These are phyloP conservation scores for Aspergillus sclerotiicarbonarius DNA, from an alignment of 495 filamentous ascomycete genomes.

Conservation along the genomic window DNA sequence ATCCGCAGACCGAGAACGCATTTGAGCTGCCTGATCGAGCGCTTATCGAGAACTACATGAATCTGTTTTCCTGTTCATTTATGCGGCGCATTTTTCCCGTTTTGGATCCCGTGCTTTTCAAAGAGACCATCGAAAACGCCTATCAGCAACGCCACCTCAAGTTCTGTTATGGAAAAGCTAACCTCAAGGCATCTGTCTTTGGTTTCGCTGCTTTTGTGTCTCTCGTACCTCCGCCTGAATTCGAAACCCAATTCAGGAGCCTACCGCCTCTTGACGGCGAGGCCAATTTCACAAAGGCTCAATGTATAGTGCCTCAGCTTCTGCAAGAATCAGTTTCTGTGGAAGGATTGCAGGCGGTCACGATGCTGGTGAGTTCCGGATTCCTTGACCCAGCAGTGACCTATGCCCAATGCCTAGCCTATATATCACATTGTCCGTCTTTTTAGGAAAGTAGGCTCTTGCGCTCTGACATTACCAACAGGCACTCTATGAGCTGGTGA, in stretches of 20 bases:
- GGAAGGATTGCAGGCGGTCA: constrained; percentile 41
- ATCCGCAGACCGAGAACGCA: constrained; percentile 18
- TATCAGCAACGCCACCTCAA: constrained; percentile 27
- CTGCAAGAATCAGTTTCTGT: constrained; percentile 39
- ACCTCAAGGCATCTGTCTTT: constrained; percentile 42
- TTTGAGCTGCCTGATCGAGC: constrained; percentile 32
- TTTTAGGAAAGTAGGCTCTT: not conserved
- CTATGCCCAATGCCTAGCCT: too few species aligned
- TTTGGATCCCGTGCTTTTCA: constrained; percentile 40
- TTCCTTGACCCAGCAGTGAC: not conserved
- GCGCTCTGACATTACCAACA: constrained; percentile 13
- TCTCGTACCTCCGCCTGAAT: constrained; percentile 23
- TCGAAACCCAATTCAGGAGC: not conserved
- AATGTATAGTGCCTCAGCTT: constrained; percentile 39
- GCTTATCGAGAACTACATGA: constrained; percentile 22
- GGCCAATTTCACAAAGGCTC: constrained; percentile 32
- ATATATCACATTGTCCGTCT: not conserved
- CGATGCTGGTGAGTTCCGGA: constrained; percentile 42
- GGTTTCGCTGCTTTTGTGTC: constrained; percentile 42
- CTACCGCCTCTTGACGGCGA: constrained; percentile 34
- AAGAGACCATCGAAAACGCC: constrained; percentile 39
- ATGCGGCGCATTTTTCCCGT: constrained; percentile 46
- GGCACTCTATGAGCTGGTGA: constrained; percentile 43
- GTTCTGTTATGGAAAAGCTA: constrained; percentile 20
- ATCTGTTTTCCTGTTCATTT: constrained; percentile 23